Percentiles rank a stretch among this genome's conserved stretches.
Evolutionary conservation across 1,284 basidiomycete species (phyloP).

Genomic region (Sporisorium sorghi): DNA sequence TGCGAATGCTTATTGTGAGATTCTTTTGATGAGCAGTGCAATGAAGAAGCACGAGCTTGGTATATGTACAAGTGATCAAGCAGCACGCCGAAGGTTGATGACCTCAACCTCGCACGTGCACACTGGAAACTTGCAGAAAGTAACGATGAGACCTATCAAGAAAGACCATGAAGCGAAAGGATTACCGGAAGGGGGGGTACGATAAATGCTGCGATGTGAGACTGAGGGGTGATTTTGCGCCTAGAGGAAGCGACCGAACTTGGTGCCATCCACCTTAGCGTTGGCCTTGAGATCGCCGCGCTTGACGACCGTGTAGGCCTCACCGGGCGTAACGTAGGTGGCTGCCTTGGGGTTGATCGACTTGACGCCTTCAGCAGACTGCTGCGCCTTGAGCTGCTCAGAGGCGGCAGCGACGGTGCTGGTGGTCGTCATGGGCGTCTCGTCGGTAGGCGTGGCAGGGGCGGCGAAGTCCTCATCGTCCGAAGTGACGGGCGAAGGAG

Average conservation of each 20-base stretch:
- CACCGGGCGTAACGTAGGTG: constrained; percentile 63
- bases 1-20: neutral
- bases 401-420: constrained; percentile 44
- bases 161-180: constrained; percentile 3
- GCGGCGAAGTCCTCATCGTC: constrained; percentile 52
- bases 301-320: constrained; percentile 63
- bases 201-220: constrained; percentile 18
- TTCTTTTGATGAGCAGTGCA: constrained; percentile 9
- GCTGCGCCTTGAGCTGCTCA: constrained; percentile 49
- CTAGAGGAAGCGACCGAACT: constrained; percentile 47
- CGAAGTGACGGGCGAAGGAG: constrained; percentile 56
- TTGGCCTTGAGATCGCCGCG: constrained; percentile 54
- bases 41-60: constrained; percentile 11
- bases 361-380: constrained; percentile 46
- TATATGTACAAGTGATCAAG: constrained; percentile 39
- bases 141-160: constrained; percentile 9
- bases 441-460: constrained; percentile 51
- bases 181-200: constrained; percentile 2
- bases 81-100: constrained; percentile 2
- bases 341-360: constrained; percentile 49
- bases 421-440: constrained; percentile 41
- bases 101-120: constrained; percentile 8
- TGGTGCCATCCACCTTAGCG: constrained; percentile 52
- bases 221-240: constrained; percentile 1
- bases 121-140: constrained; percentile 10